Percentiles rank a stretch among this genome's conserved stretches.
Evolutionary conservation across 805 yeast species (phyloP).

Genomic region (Metschnikowia corniflorae): DNA sequence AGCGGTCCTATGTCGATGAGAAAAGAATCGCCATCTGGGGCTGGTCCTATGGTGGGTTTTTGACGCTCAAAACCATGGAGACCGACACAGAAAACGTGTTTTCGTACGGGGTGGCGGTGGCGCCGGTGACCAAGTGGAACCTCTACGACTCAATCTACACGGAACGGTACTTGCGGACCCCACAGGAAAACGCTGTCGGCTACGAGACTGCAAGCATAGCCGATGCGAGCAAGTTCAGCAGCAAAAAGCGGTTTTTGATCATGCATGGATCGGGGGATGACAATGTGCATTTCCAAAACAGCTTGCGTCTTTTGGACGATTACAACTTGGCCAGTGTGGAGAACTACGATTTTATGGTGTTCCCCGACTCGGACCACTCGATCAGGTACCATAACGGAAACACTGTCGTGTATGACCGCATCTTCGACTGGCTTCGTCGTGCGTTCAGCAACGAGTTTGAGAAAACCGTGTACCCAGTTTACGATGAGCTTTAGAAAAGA

Average conservation of each 20-base stretch:
- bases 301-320: conserved; percentile 71
- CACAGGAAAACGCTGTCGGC: conserved; percentile 61
- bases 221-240: conserved; percentile 54
- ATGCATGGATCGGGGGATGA: conserved; percentile 99
- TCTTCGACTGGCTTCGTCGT: conserved; percentile 18
- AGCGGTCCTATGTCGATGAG: conserved; percentile 60
- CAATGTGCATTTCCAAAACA: conserved; percentile 92
- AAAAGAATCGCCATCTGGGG: conserved; percentile 87
- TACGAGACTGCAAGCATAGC: conserved; percentile 56
- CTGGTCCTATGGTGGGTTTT: conserved; percentile 96
- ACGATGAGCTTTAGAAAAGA: conserved; percentile 5
- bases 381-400: conserved; percentile 72
- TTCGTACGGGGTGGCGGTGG: conserved; percentile 90
- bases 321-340: conserved; percentile 72
- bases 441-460: conserved; percentile 18
- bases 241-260: conserved; percentile 62
- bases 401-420: conserved; percentile 60
- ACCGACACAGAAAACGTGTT: conserved; percentile 62
- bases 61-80: conserved; percentile 87
- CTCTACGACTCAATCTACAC: conserved; percentile 91
- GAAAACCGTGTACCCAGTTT: neutral
- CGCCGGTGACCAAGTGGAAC: conserved; percentile 95
- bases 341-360: conserved; percentile 74
- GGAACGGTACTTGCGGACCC: conserved; percentile 90
- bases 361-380: conserved; percentile 79